Percentiles rank a stretch among this genome's conserved stretches.
These are phyloP conservation scores for Aspergillus olivimuriae DNA, from an alignment of 495 filamentous ascomycete genomes.

Conservation along the genomic window DNA sequence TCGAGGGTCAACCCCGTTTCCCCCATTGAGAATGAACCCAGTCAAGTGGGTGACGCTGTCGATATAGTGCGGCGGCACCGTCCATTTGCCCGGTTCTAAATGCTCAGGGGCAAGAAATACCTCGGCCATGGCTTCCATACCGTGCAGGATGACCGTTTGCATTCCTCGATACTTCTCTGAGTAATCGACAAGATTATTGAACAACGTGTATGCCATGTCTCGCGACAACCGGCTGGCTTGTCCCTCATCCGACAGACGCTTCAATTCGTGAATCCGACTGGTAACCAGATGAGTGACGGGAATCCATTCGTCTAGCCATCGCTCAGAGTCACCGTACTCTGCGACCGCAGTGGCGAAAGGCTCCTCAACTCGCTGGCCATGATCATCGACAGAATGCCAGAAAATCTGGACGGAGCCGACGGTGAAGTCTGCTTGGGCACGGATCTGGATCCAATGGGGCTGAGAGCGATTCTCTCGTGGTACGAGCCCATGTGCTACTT, in stretches of 20 bases:
- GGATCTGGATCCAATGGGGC: conserved; percentile 13
- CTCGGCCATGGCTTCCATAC: conserved; percentile 33
- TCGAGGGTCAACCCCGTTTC: conserved; percentile 18
- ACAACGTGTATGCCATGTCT: conserved; percentile 28
- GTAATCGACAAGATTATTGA: conserved; percentile 38
- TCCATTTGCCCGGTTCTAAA: conserved; percentile 9
- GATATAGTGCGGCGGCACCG: conserved; percentile 31
- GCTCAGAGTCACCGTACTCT: conserved; percentile 7
- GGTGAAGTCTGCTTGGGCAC: conserved; percentile 10
- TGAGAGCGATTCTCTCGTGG: conserved; percentile 7
- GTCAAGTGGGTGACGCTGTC: conserved; percentile 37
- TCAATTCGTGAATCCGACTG: conserved; percentile 22
- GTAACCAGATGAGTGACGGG: conserved; percentile 23
- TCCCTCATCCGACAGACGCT: conserved; percentile 15
- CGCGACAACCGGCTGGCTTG: conserved; percentile 18
- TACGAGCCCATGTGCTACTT: conserved; percentile 31
- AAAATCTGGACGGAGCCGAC: conserved; percentile 5
- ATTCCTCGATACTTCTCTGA: conserved; percentile 33
- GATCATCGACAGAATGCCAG: conserved; percentile 10
- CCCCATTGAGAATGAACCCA: conserved; percentile 33
- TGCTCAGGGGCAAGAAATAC: conserved; percentile 21
- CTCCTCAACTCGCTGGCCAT: conserved; percentile 6
- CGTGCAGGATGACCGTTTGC: conserved; percentile 29
- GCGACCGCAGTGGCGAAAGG: conserved; percentile 20
- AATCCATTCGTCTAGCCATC: conserved; percentile 21